phyloP scores from a whole-genome alignment of 2,329 filamentous ascomycete species.

The Colletotrichum falcatum region DNA sequence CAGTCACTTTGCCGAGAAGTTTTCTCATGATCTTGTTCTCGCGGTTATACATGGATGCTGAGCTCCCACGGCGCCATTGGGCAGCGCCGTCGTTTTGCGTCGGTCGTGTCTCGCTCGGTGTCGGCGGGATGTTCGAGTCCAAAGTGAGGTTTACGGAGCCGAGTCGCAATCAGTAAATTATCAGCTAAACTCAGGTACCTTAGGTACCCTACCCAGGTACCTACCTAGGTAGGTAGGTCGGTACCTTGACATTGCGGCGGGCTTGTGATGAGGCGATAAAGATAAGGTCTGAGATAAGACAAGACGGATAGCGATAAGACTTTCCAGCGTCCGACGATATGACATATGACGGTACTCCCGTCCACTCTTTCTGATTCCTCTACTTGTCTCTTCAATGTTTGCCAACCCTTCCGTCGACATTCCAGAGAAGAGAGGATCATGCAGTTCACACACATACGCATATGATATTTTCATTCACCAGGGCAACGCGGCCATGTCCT shows the following conservation, averaged over 20 bases:
- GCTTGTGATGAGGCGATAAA: background rate
- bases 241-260: background rate
- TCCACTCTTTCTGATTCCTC: background rate
- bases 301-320: background rate
- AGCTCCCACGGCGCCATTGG: conserved; percentile 50
- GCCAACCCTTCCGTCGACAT: background rate
- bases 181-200: no score
- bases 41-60: conserved; percentile 62
- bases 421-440: no score
- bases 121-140: background rate
- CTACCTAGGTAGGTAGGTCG: background rate
- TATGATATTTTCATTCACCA: background rate
- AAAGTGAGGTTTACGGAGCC: background rate
- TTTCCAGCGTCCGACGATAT: background rate
- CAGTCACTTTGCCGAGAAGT: conserved; percentile 66
- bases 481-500: background rate
- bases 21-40: conserved; percentile 70
- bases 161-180: background rate
- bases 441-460: background rate
- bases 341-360: background rate
- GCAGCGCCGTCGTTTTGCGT: conserved; percentile 27
- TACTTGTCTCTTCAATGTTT: background rate
- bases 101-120: conserved; percentile 4
- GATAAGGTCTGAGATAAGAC: background rate
- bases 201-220: no score